phyloP scores from a whole-genome alignment of 2,329 filamentous ascomycete species.

The Zasmidium citrigriseum region DNA sequence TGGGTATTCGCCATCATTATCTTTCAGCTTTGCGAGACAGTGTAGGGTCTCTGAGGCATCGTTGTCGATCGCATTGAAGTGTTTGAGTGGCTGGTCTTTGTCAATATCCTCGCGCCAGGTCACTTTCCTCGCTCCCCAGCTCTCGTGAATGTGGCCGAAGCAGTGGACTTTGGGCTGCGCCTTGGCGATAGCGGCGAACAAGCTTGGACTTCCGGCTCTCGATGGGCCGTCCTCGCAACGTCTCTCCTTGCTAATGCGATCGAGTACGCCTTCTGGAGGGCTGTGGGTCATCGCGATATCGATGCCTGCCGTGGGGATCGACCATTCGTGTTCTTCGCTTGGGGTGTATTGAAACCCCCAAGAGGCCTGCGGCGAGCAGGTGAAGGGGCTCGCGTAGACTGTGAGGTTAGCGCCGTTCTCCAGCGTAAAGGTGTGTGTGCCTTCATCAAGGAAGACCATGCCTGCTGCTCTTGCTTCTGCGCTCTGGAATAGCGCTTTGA shows the following conservation, averaged over 20 bases:
- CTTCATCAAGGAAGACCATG: constrained; percentile 59
- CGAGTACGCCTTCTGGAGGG: constrained; percentile 55
- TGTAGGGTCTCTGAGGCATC: constrained; percentile 38
- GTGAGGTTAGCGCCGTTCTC: constrained; percentile 52
- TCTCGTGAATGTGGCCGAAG: constrained; percentile 65
- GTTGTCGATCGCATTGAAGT: constrained; percentile 52
- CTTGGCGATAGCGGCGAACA: constrained; percentile 54
- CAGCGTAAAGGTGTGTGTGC: constrained; percentile 48
- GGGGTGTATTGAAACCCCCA: constrained; percentile 56
- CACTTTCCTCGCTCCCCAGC: constrained; percentile 47
- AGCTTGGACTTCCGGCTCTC: constrained; percentile 56
- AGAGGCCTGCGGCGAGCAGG: constrained; percentile 53
- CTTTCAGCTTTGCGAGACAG: constrained; percentile 31
- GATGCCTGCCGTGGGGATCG: constrained; percentile 37
- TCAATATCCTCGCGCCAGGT: constrained; percentile 38
- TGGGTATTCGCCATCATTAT: constrained; percentile 31
- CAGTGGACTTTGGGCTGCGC: constrained; percentile 58
- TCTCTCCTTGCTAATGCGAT: constrained; percentile 38
- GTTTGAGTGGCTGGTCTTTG: constrained; percentile 23
- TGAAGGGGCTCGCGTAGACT: constrained; percentile 57
- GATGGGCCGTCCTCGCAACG: not conserved
- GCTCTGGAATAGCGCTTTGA: constrained; percentile 19
- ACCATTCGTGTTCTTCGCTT: constrained; percentile 45
- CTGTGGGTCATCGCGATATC: constrained; percentile 65
- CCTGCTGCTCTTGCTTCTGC: constrained; percentile 44